Percentiles rank a stretch among this genome's conserved stretches.
Evolutionary conservation across 2,329 filamentous ascomycete species (phyloP).

Genomic region (Proliferodiscus dingleyae): DNA sequence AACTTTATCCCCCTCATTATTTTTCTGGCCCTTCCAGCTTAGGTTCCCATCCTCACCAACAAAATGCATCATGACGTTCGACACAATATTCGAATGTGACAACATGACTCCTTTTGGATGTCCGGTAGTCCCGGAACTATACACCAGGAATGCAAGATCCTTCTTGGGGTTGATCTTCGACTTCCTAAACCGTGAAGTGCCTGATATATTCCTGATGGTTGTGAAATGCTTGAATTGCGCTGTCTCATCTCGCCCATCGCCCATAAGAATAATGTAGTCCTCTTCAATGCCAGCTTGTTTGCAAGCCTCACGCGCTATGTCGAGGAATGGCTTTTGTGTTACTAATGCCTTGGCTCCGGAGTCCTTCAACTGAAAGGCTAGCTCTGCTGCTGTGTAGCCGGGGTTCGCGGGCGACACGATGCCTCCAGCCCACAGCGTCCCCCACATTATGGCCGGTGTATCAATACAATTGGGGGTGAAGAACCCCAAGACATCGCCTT

Average conservation of each 20-base stretch:
- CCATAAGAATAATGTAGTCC: conserved; percentile 71
- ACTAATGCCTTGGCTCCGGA: conserved; percentile 68
- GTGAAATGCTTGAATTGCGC: conserved; percentile 67
- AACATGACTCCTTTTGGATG: conserved; percentile 89
- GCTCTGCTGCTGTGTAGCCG: conserved; percentile 76
- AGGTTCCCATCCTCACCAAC: conserved; percentile 52
- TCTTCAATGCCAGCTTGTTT: conserved; percentile 63
- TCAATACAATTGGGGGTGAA: conserved; percentile 87
- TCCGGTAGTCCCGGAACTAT: conserved; percentile 85
- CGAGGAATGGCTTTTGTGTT: conserved; percentile 65
- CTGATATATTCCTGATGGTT: conserved; percentile 59
- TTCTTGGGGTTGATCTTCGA: conserved; percentile 61
- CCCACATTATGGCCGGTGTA: conserved; percentile 71
- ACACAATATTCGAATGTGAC: conserved; percentile 74
- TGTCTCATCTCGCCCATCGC: conserved; percentile 57
- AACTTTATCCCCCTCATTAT: conserved; percentile 64
- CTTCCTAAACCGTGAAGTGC: conserved; percentile 52
- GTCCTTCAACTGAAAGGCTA: conserved; percentile 79
- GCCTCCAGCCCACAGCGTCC: conserved; percentile 77
- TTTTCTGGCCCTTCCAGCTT: conserved; percentile 51
- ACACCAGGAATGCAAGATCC: conserved; percentile 80
- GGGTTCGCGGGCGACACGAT: conserved; percentile 83
- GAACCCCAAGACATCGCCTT: conserved; percentile 76
- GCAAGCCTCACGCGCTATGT: conserved; percentile 63
- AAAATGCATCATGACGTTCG: conserved; percentile 60